Conservation (phyloP, 139 green algal genomes). For the Haematococcus lacustris region DNA sequence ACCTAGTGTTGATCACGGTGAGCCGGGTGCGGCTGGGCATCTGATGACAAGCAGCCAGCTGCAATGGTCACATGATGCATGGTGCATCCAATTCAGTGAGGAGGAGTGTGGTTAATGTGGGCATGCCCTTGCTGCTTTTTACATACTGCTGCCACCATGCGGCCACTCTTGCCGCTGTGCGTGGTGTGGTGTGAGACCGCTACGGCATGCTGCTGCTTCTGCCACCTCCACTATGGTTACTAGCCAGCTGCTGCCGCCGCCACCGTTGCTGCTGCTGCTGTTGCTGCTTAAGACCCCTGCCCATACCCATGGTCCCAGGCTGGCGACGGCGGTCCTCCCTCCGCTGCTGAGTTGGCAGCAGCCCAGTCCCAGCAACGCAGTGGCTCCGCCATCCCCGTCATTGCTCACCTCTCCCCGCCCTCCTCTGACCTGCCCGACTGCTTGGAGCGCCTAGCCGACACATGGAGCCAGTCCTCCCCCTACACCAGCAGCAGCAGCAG, state of each 20-base stretch:
- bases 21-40: not conserved
- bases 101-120: not conserved
- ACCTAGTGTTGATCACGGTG: conserved; percentile 63
- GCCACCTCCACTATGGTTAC: no score
- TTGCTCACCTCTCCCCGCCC: conserved; percentile 7
- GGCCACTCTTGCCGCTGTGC: no score
- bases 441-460: not conserved
- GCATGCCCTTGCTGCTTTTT: no score
- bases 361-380: conserved; percentile 47
- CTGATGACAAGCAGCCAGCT: not conserved
- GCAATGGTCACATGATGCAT: not conserved
- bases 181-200: no score
- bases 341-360: conserved; percentile 11
- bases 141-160: no score
- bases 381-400: conserved; percentile 55
- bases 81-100: not conserved
- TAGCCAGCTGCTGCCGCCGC: no score
- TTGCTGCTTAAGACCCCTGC: no score
- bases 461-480: conserved; percentile 17
- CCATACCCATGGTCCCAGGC: conserved; percentile 20
- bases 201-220: no score
- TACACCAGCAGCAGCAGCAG: conserved; percentile 18
- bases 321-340: conserved; percentile 12
- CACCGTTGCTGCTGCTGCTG: no score
- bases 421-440: not conserved